Evolutionary conservation across 257 asterid species (phyloP), one percentile per base, ranked within the genome.

Genomic region (Lithospermum erythrorhizon): DNA sequence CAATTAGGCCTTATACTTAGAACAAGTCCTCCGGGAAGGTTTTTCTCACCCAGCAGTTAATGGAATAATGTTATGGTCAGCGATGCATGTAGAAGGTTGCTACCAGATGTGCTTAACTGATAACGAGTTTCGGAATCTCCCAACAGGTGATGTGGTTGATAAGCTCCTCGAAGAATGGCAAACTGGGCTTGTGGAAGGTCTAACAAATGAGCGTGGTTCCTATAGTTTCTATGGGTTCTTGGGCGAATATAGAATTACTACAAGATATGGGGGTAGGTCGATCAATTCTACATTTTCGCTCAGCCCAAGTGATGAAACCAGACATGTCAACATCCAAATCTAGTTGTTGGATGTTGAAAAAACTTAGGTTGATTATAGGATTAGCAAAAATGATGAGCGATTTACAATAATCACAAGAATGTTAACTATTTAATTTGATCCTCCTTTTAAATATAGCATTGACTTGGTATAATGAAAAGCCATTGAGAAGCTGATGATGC

Each of bases 21-120:
- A 77, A 68, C 70, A 65, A 61, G 89, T 77, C n/a, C 21, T 82
- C 53, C 66, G 85, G 64, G 89, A 82, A 63, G 80, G 70, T 9
- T 82, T 70, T 58, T 77, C 85, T 29, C 85, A 82, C 70, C 79
- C 83, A 32, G 71, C 80, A 0, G 85, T 82, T 29, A 66, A 70
- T 41, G 89, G 89, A 61, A 79, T 82, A 54, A 77, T 82, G 73
- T 32, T 82, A 4, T 82, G 89, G 89, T 61, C 78, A 21, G 83
- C 89, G 23, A 52, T 76, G 9, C 61, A 68, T 61, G 63, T 70
- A 54, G 65, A 70, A 16, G 76, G 78, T 23, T 82, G 89, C 66
- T 82, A 79, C 68, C 77, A 73, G 69, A 82, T 82, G 89, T 82
- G 89, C 73, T 81, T 82, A 3, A 77, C 89, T 2, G 83, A 82